Evolutionary conservation across 352 stramenopile genomes (phyloP), one percentile per base, ranked within the genome.

Genomic region (Phytophthora megakarya): DNA sequence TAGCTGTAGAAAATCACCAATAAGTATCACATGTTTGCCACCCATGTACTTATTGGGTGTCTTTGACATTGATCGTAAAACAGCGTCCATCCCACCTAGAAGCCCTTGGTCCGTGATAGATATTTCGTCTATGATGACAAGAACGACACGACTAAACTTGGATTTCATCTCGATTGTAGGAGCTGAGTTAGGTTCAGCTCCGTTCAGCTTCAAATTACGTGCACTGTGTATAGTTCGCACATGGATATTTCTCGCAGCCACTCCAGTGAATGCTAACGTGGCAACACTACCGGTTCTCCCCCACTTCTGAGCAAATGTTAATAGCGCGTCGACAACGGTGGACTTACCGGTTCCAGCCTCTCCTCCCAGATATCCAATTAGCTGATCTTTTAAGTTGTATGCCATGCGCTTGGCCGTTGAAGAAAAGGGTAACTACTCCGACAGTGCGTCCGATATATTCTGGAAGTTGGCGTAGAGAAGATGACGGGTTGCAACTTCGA

Each of bases 41-140:
- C 68, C 72, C 67, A 80, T 75, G 19, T 59, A 38, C 10, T 65
- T 32, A 0, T 22, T 1, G 0, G 21, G 28, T 10, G 2, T 18
- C 15, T 8, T 16, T 8, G 60, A 50, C 35, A 74, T 65, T 5
- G 8, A 26, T 1, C 40, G 43, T 1, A 35, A 67, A 0, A 59
- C 37, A 23, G 6, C 37, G 5, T 73, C 72, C 0, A 35, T 67
- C 0, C 51, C 45, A 10, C 72, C 64, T 0, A 76, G 43, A 0
- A 80, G 21, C 4, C 15, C 43, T 19, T 77, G 68, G 11, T 72
- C 32, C 0, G 52, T 71, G 30, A 77, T 77, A 0, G 37, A 70
- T 13, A 74, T 68, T 19, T 80, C 63, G 18, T 72, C 67, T 6
- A 67, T 37, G 18, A 76, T 67, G 0, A 73, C 59, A 0, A 80